Conservation (phyloP, 169 alveolate genomes). For the Plasmodium ovale region DNA sequence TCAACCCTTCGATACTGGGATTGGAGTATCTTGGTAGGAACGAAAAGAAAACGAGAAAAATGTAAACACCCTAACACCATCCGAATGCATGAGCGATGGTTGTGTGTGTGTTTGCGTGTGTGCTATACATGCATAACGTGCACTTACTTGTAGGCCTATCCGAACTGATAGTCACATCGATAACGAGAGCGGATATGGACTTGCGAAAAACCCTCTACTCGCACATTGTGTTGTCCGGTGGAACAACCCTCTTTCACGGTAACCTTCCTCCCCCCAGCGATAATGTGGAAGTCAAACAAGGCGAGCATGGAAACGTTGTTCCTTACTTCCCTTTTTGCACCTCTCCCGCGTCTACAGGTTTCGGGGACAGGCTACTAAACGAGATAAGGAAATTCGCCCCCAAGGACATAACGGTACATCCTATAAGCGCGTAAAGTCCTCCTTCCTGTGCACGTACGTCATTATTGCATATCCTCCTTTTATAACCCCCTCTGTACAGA, state of each 20-base stretch:
- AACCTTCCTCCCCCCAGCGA: not conserved
- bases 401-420: constrained; percentile 78
- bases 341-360: constrained; percentile 40
- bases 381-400: constrained; percentile 85
- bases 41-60: not conserved
- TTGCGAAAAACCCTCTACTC: constrained; percentile 84
- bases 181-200: constrained; percentile 87
- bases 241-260: constrained; percentile 86
- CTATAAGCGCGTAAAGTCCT: not conserved
- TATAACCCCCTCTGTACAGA: constrained; percentile 34
- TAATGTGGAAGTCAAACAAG: no score
- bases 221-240: constrained; percentile 86
- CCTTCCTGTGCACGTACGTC: not conserved
- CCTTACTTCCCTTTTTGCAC: not conserved
- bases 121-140: no score
- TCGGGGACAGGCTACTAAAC: constrained; percentile 81
- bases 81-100: no score
- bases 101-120: not conserved
- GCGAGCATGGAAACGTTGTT: no score
- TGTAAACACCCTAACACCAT: no score
- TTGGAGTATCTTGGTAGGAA: constrained; percentile 72
- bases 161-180: constrained; percentile 79
- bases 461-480: not conserved
- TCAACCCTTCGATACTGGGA: constrained; percentile 77
- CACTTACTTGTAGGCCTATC: constrained; percentile 69